Evolutionary conservation across 192 early-diverging fungal genomes (phyloP).

Genomic region (Entomortierella lignicola): DNA sequence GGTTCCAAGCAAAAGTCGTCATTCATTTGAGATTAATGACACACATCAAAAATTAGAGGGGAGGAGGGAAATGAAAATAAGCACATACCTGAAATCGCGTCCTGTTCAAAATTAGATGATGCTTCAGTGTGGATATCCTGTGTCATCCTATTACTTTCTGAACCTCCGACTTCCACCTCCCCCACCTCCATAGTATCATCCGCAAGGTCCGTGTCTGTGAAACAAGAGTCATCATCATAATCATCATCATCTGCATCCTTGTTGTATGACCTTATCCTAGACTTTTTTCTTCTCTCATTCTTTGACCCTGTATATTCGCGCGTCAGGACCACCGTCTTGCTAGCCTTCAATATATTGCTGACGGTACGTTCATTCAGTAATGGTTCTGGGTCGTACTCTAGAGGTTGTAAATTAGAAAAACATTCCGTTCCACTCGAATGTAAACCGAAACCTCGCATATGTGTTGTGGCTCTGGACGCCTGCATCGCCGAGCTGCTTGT

Average conservation of each 20-base stretch:
- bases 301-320: slow-evolving; percentile 58
- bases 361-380: slow-evolving; percentile 58
- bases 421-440: slow-evolving; percentile 48
- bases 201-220: slow-evolving; percentile 31
- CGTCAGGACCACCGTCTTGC: slow-evolving; percentile 59
- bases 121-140: neutral
- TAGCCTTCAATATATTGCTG: slow-evolving; percentile 56
- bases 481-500: slow-evolving; percentile 32
- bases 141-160: slow-evolving; percentile 8
- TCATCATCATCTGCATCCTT: slow-evolving; percentile 31
- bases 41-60: too few relatives aligned
- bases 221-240: slow-evolving; percentile 27
- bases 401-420: slow-evolving; percentile 60
- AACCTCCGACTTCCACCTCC: slow-evolving; percentile 9
- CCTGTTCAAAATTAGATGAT: slow-evolving; percentile 18
- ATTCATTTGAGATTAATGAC: too few relatives aligned
- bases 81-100: slow-evolving; percentile 30
- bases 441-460: slow-evolving; percentile 16
- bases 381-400: slow-evolving; percentile 63
- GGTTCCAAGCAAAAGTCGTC: too few relatives aligned
- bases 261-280: slow-evolving; percentile 12
- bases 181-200: slow-evolving; percentile 9
- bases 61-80: neutral
- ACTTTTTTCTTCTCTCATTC: slow-evolving; percentile 9
- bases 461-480: slow-evolving; percentile 1